Percentiles rank a stretch among this genome's conserved stretches.
Evolutionary conservation across 768 basidiomycete species (phyloP).

Genomic region (Phaeotremella fagi): DNA sequence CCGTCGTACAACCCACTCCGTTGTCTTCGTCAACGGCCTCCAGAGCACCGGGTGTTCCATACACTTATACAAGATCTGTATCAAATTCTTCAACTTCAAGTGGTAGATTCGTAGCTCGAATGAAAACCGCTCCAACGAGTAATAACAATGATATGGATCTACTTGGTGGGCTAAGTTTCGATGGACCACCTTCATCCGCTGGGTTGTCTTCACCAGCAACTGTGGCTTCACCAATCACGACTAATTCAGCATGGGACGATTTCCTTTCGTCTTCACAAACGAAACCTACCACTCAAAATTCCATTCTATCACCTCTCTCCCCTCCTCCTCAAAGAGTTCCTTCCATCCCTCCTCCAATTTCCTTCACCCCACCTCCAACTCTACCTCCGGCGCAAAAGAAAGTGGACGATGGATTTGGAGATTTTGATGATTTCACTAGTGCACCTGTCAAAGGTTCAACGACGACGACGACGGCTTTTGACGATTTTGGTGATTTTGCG

Average conservation of each 20-base stretch:
- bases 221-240: background rate
- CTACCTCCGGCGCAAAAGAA: slow-evolving; percentile 12
- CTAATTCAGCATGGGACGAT: slow-evolving; percentile 20
- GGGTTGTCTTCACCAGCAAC: background rate
- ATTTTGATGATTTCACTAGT: slow-evolving; percentile 45
- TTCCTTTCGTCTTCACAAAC: slow-evolving; percentile 9
- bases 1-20: slow-evolving; percentile 29
- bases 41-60: slow-evolving; percentile 1
- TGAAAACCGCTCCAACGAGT: slow-evolving; percentile 7
- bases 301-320: slow-evolving; percentile 7
- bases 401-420: slow-evolving; percentile 23
- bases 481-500: slow-evolving; percentile 49
- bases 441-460: slow-evolving; percentile 24
- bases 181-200: background rate
- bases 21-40: slow-evolving; percentile 43
- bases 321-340: slow-evolving; percentile 1
- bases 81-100: background rate
- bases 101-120: slow-evolving; percentile 23
- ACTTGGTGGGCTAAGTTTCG: slow-evolving; percentile 37
- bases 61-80: slow-evolving; percentile 1
- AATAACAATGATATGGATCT: slow-evolving; percentile 33
- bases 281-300: slow-evolving; percentile 5
- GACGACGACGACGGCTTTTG: slow-evolving; percentile 22
- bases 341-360: slow-evolving; percentile 16
- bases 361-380: slow-evolving; percentile 16